These are phyloP conservation scores for Capsella rubella DNA, from an alignment of 441 rosid species.

Conservation along the genomic window DNA sequence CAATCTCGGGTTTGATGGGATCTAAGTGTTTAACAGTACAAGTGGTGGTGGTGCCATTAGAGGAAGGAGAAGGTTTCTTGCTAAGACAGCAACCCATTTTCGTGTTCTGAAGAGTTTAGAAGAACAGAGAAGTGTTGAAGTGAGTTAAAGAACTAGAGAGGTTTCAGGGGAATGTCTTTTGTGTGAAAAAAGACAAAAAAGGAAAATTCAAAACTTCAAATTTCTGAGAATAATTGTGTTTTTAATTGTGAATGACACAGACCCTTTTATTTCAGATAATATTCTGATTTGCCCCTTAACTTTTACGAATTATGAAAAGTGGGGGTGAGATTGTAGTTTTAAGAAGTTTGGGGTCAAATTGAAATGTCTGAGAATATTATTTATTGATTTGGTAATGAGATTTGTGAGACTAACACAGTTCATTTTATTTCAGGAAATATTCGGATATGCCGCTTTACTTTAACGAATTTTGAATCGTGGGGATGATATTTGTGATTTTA, in stretches of 20 bases:
- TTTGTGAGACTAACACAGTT: too few relatives aligned
- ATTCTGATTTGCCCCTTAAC: too few relatives aligned
- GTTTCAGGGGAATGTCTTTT: conserved; percentile 23
- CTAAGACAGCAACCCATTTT: conserved; percentile 76
- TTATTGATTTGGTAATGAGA: not conserved
- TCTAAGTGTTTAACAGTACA: conserved; percentile 23
- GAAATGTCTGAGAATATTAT: not conserved
- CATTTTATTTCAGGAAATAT: too few relatives aligned
- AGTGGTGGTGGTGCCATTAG: not conserved
- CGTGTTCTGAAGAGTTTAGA: not conserved
- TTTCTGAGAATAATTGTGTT: too few relatives aligned
- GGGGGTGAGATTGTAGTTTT: too few relatives aligned
- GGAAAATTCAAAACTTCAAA: conserved; percentile 32
- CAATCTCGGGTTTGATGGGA: conserved; percentile 15
- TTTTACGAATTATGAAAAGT: too few relatives aligned
- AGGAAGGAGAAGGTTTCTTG: conserved; percentile 49
- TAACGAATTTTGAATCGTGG: accelerated
- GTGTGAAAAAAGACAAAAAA: conserved; percentile 5
- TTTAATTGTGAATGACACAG: too few relatives aligned
- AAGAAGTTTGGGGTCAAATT: too few relatives aligned
- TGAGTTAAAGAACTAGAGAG: not conserved
- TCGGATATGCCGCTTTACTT: too few relatives aligned
- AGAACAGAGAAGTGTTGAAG: not conserved
- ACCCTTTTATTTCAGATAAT: too few relatives aligned
- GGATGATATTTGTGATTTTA: not conserved